Evolutionary conservation across 1,284 basidiomycete species (phyloP).

Genomic region (Ceratorhiza oryzae-sativae): DNA sequence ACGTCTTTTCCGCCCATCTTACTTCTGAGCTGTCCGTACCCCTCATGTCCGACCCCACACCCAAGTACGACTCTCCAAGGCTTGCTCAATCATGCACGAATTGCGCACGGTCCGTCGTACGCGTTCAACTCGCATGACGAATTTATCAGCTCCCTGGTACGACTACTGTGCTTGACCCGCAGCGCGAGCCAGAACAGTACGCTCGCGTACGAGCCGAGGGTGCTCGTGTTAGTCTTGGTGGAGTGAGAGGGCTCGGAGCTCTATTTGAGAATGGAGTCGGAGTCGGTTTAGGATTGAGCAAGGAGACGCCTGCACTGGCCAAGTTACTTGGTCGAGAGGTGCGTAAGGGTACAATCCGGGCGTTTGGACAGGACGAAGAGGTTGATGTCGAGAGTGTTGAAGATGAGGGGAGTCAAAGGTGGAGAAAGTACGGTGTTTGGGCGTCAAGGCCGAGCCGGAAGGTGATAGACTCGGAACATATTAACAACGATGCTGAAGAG

Average conservation of each 20-base stretch:
- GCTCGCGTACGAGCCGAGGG: slow-evolving; percentile 7
- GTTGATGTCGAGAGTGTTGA: slow-evolving; percentile 30
- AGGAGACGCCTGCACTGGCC: slow-evolving; percentile 23
- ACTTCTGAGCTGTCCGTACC: slow-evolving; percentile 28
- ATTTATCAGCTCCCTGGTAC: slow-evolving; percentile 15
- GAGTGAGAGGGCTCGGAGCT: slow-evolving; percentile 24
- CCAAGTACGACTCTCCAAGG: slow-evolving; percentile 33
- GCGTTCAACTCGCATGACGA: slow-evolving; percentile 33
- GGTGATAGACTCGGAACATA: not conserved
- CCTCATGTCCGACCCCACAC: slow-evolving; percentile 31
- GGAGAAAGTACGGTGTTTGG: slow-evolving; percentile 27
- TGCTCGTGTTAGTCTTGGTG: not conserved
- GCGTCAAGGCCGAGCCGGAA: not conserved
- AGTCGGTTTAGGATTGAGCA: slow-evolving; percentile 26
- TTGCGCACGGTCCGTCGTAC: slow-evolving; percentile 29
- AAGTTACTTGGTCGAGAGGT: slow-evolving; percentile 30
- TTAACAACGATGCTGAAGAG: not conserved
- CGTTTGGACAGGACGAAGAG: slow-evolving; percentile 29
- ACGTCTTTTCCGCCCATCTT: slow-evolving; percentile 26
- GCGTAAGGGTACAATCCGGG: slow-evolving; percentile 30
- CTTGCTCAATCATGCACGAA: slow-evolving; percentile 36
- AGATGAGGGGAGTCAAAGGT: not conserved
- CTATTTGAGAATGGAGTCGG: slow-evolving; percentile 28
- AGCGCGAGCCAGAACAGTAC: slow-evolving; percentile 25
- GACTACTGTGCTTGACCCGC: not conserved